phyloP scores from a whole-genome alignment of 257 asterid genomes.

The Thymus mandschuricus region DNA sequence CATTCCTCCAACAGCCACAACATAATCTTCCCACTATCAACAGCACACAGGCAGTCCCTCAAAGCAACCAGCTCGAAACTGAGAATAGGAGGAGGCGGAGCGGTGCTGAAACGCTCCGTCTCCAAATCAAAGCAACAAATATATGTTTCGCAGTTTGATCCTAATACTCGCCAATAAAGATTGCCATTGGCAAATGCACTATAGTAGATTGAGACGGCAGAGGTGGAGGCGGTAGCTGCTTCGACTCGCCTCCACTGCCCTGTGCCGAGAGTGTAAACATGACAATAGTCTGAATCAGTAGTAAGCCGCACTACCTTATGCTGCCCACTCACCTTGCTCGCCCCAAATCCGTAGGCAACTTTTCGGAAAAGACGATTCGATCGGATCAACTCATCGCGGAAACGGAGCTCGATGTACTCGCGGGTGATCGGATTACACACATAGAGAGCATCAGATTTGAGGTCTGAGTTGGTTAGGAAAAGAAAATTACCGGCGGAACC shows the following conservation, averaged over 20 bases:
- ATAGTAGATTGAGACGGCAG: not conserved
- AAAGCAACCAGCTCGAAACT: no score
- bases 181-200: conserved; percentile 39
- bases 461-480: not conserved
- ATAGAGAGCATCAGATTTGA: not conserved
- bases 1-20: conserved; percentile 49
- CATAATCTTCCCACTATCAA: conserved; percentile 34
- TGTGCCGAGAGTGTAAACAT: conserved; percentile 52
- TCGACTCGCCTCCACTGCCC: conserved; percentile 39
- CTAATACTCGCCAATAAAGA: conserved; percentile 48
- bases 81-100: not conserved
- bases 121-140: conserved; percentile 49
- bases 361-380: no score
- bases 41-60: conserved; percentile 28
- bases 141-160: not conserved
- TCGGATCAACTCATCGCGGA: no score
- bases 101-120: conserved; percentile 31
- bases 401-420: conserved; percentile 22
- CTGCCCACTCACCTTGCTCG: conserved; percentile 26
- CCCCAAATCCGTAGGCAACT: conserved; percentile 48
- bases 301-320: conserved; percentile 36
- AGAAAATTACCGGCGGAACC: conserved; percentile 37
- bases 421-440: conserved; percentile 51
- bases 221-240: not conserved
- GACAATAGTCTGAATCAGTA: conserved; percentile 25